Percentiles rank a stretch among this genome's conserved stretches.
These are phyloP conservation scores for Powellomyces hirtus DNA, from an alignment of 192 early-diverging fungal species.

Conservation along the genomic window DNA sequence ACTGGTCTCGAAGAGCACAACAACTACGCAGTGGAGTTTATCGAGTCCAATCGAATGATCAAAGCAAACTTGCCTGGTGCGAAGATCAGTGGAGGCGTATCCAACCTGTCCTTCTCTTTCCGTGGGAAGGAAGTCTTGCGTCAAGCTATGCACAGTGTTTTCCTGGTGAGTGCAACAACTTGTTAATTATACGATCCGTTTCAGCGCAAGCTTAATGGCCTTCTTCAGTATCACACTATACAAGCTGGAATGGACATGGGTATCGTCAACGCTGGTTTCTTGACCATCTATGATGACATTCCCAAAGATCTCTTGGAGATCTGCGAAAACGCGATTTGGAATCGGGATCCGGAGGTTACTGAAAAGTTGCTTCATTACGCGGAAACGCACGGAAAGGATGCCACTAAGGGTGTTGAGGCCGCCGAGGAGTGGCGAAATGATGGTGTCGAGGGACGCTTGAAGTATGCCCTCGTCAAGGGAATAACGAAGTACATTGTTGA, in stretches of 20 bases:
- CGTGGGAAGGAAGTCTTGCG: constrained; percentile 89
- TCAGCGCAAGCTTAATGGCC: too few species aligned
- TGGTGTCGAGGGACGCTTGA: constrained; percentile 73
- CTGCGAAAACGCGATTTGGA: constrained; percentile 93
- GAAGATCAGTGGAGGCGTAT: constrained; percentile 94
- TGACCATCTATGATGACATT: constrained; percentile 95
- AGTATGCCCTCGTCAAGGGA: constrained; percentile 88
- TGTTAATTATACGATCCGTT: too few species aligned
- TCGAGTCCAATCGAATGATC: constrained; percentile 71
- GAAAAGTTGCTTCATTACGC: constrained; percentile 93
- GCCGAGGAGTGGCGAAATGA: constrained; percentile 83
- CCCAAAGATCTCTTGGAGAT: constrained; percentile 89
- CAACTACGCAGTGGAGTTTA: constrained; percentile 93
- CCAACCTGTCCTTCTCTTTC: constrained; percentile 97
- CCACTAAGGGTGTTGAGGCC: constrained; percentile 50
- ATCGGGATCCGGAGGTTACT: constrained; percentile 85
- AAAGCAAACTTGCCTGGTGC: constrained; percentile 81
- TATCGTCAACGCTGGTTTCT: constrained; percentile 94
- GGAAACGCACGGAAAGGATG: constrained; percentile 65
- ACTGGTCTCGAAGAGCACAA: constrained; percentile 98
- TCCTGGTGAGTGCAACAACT: constrained; percentile 53
- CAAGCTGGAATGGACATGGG: constrained; percentile 95
- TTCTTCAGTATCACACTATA: constrained; percentile 71
- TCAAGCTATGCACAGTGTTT: constrained; percentile 96
- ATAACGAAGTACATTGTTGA: constrained; percentile 90